These are phyloP conservation scores for Cryptosporidium sp. DNA, from an alignment of 169 alveolate species.

Conservation along the genomic window DNA sequence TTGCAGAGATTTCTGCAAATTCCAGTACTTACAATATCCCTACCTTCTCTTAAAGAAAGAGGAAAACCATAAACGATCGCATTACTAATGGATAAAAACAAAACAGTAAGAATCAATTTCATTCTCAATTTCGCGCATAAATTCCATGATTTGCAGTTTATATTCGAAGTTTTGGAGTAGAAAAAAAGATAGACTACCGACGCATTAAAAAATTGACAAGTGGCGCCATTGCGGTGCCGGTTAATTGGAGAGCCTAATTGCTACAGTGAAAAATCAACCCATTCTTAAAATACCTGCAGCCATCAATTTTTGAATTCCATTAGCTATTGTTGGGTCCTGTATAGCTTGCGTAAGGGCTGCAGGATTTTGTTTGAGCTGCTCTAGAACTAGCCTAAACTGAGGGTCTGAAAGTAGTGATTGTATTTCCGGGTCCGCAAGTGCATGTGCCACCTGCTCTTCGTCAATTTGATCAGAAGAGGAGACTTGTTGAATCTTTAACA, in stretches of 20 bases:
- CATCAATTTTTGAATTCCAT: constrained; percentile 94
- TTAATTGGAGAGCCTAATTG: not conserved
- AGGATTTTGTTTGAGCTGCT: constrained; percentile 89
- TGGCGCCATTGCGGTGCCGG: constrained; percentile 19
- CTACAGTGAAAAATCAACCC: constrained; percentile 75
- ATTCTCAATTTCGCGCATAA: not conserved
- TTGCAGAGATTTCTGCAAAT: constrained; percentile 31
- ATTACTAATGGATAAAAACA: not conserved
- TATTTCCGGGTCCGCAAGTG: constrained; percentile 98
- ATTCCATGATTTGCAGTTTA: not conserved
- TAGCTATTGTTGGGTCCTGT: constrained; percentile 94
- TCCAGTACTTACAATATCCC: constrained; percentile 32
- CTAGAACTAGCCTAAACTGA: constrained; percentile 91
- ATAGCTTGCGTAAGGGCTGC: constrained; percentile 81
- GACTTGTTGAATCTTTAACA: constrained; percentile 87
- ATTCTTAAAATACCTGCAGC: constrained; percentile 96
- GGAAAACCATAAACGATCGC: not conserved
- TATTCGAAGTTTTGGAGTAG: not conserved
- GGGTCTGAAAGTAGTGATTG: constrained; percentile 95
- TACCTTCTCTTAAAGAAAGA: not conserved
- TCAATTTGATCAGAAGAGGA: constrained; percentile 88
- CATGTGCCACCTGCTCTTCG: constrained; percentile 90
- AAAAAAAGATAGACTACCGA: constrained; percentile 14
- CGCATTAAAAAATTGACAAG: constrained; percentile 9
- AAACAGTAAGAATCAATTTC: not conserved